Conservation (phyloP, 768 basidiomycete genomes). For the Glaciozyma martinii region DNA sequence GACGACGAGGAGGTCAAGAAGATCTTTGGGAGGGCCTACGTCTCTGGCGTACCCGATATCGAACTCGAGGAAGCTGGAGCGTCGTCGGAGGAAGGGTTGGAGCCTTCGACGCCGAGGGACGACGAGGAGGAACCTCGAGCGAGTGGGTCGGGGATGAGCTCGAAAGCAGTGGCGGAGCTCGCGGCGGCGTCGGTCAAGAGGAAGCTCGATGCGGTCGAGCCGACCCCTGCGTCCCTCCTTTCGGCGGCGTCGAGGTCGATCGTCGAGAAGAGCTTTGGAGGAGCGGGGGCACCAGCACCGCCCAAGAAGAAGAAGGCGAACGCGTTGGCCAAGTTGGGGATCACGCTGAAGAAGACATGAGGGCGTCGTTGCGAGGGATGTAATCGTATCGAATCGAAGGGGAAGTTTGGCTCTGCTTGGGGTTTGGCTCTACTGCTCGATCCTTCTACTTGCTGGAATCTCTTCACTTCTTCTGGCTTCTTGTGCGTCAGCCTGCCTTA, state of each 20-base stretch:
- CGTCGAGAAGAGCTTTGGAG: slow-evolving; percentile 46
- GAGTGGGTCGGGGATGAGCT: slow-evolving; percentile 32
- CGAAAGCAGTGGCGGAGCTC: slow-evolving; percentile 10
- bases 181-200: slow-evolving; percentile 49
- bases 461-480: not conserved
- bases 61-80: slow-evolving; percentile 29
- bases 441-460: too few relatives aligned
- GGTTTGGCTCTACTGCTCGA: not conserved
- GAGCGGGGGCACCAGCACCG: slow-evolving; percentile 44
- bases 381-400: not conserved
- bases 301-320: slow-evolving; percentile 45
- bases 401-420: not conserved
- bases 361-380: not conserved
- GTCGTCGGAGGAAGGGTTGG: slow-evolving; percentile 25
- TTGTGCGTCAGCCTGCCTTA: too few relatives aligned
- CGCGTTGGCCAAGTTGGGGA: slow-evolving; percentile 56
- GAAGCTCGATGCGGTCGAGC: slow-evolving; percentile 71
- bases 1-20: slow-evolving; percentile 82
- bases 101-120: slow-evolving; percentile 31
- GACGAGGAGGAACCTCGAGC: slow-evolving; percentile 35
- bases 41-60: slow-evolving; percentile 31
- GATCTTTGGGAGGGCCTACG: slow-evolving; percentile 66
- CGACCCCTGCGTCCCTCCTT: slow-evolving; percentile 58
- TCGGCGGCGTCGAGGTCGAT: slow-evolving; percentile 58
- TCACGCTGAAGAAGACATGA: slow-evolving; percentile 48